Evolutionary conservation across 192 early-diverging fungal species (phyloP).

Genomic region (Backusella luteola): DNA sequence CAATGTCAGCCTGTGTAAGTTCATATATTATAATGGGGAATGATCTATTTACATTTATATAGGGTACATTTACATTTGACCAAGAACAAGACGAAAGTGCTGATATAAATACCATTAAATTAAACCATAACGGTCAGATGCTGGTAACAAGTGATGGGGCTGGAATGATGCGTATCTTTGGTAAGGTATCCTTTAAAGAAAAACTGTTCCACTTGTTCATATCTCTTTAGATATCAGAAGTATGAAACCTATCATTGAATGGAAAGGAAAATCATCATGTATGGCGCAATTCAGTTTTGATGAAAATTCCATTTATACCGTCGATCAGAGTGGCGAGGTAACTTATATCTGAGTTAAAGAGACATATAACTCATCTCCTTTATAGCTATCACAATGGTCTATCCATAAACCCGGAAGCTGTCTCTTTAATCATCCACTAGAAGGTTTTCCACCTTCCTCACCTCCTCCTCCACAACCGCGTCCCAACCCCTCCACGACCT

Average conservation of each 20-base stretch:
- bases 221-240: slow-evolving; percentile 44
- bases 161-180: slow-evolving; percentile 54
- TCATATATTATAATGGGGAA: neutral
- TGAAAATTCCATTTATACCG: slow-evolving; percentile 55
- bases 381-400: slow-evolving; percentile 47
- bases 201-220: neutral
- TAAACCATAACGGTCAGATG: slow-evolving; percentile 65
- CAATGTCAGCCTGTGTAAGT: slow-evolving; percentile 49
- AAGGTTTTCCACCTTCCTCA: slow-evolving; percentile 46
- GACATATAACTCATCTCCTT: neutral
- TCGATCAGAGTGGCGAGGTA: slow-evolving; percentile 41
- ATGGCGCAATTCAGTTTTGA: slow-evolving; percentile 63
- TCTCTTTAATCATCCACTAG: slow-evolving; percentile 33
- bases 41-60: neutral
- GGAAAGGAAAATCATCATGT: slow-evolving; percentile 44
- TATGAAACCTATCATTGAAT: slow-evolving; percentile 55
- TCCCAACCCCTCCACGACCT: neutral
- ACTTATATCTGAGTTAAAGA: neutral
- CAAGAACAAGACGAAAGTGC: slow-evolving; percentile 18
- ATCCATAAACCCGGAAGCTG: slow-evolving; percentile 49
- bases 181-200: slow-evolving; percentile 22
- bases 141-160: slow-evolving; percentile 52
- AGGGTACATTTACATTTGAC: slow-evolving; percentile 38
- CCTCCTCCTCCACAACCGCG: slow-evolving; percentile 7
- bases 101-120: slow-evolving; percentile 52